Evolutionary conservation across 2,329 filamentous ascomycete species (phyloP), one percentile per base, ranked within the genome.

Genomic region (Torrubiella hemipterigena): DNA sequence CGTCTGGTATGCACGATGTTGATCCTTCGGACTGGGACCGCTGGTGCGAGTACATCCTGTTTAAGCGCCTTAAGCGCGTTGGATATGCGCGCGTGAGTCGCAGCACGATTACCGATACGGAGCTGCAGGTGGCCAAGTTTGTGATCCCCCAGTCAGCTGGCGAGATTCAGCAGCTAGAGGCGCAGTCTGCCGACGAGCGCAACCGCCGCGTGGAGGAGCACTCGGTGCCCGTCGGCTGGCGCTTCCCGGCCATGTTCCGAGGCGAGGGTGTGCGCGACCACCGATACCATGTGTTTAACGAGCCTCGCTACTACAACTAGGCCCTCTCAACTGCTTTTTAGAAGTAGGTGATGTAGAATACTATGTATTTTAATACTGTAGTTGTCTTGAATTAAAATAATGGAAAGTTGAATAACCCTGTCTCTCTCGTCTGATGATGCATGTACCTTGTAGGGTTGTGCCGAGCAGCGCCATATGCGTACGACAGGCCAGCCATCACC

Each of bases 41-140:
- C 33, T 98, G 91, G 91, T 98, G 91, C 63, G 89, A 98, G 63
- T 98, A 98, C 56, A 95, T 98, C 42, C 63, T 98, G 17, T 98
- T 85, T 67, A 95, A 95, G 65, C 77, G 77, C 10, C 59, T 98
- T 39, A 79, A 77, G 56, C 72, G 89, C 38, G 79, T 81, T 0
- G 89, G 85, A 2, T 98, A 98, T 52, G 91, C 91, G 4, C 68
- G 91, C 32, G 79, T 98, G 31, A 89, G 81, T 46, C 70, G 91
- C 45, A 77, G 78, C 44, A 93, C 84, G 2, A 96, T 98, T 44
- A 98, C 91, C 10, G 91, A 98, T 52, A 98, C 91, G 3, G 91
- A 98, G 59, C 67, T 98, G 33, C 91, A 98, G 66, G 82, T 93
- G 19, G 91, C 84, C 44, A 96, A 96, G 56, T 96, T 98, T 56